Conservation (phyloP, 306 rosid genomes). For the Casuarina glauca region DNA sequence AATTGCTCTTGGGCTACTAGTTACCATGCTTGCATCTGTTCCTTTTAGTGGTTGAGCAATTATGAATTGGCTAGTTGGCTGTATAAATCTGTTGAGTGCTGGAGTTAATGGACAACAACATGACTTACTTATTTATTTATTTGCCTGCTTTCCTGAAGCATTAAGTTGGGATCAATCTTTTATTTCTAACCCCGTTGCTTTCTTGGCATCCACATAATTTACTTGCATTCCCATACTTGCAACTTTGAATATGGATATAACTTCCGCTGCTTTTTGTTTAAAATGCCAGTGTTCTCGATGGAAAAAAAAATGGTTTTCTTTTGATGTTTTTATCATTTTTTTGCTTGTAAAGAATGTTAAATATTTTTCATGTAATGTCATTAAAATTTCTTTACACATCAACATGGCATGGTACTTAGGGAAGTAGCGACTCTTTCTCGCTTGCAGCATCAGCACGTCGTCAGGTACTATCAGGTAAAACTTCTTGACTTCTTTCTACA, state of each 20-base stretch:
- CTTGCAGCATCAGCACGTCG: slow-evolving; percentile 94
- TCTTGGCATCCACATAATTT: too few relatives aligned
- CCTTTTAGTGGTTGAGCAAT: neutral
- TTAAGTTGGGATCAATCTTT: neutral
- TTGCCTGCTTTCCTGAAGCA: neutral
- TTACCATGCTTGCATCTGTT: neutral
- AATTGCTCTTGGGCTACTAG: neutral
- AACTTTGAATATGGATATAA: too few relatives aligned
- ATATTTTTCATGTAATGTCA: slow-evolving; percentile 9
- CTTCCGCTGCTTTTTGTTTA: neutral
- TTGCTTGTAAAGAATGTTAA: neutral
- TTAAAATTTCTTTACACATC: slow-evolving; percentile 26
- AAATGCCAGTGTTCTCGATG: neutral
- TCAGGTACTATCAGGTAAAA: slow-evolving; percentile 91
- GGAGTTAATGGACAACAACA: neutral
- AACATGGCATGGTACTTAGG: slow-evolving; percentile 56
- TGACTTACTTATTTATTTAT: neutral
- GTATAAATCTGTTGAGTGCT: neutral
- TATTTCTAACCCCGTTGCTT: too few relatives aligned
- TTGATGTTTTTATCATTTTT: slow-evolving; percentile 3
- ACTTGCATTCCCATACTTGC: too few relatives aligned
- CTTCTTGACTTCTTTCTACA: slow-evolving; percentile 22
- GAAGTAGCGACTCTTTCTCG: slow-evolving; percentile 99
- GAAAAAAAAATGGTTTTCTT: neutral
- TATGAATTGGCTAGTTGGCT: neutral